Conservation (phyloP, 352 stramenopile genomes). For the Pythium myriotylum region DNA sequence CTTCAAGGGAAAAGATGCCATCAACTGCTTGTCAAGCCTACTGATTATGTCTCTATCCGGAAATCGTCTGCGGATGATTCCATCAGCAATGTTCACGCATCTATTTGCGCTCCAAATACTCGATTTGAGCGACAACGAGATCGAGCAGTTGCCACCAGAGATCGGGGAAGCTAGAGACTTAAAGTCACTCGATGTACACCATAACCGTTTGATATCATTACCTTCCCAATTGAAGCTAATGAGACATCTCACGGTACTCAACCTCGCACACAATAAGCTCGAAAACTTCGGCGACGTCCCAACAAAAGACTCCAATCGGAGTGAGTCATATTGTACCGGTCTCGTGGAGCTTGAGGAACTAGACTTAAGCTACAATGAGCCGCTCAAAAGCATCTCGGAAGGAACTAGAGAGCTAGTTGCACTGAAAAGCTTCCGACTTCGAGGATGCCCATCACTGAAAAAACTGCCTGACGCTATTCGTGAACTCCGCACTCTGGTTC, state of each 20-base stretch:
- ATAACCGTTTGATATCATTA: constrained; percentile 46
- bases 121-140: constrained; percentile 55
- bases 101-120: constrained; percentile 61
- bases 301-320: not conserved
- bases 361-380: constrained; percentile 47
- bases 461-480: constrained; percentile 47
- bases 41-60: constrained; percentile 63
- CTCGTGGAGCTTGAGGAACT: constrained; percentile 52
- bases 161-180: constrained; percentile 60
- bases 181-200: constrained; percentile 44
- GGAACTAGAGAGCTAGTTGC: constrained; percentile 37
- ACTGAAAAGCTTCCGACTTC: constrained; percentile 41
- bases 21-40: constrained; percentile 58
- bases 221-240: constrained; percentile 37
- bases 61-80: constrained; percentile 54
- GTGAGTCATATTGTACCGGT: constrained; percentile 36
- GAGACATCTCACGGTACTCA: constrained; percentile 44
- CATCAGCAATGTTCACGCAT: constrained; percentile 52
- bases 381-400: constrained; percentile 39
- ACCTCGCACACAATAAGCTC: constrained; percentile 52
- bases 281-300: constrained; percentile 39
- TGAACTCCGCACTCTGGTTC: constrained; percentile 37
- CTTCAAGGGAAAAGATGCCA: constrained; percentile 54
- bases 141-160: constrained; percentile 48
- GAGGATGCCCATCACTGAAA: constrained; percentile 43